Evolutionary conservation across 331 rosid genomes (phyloP).

Genomic region (Malus hybrid): DNA sequence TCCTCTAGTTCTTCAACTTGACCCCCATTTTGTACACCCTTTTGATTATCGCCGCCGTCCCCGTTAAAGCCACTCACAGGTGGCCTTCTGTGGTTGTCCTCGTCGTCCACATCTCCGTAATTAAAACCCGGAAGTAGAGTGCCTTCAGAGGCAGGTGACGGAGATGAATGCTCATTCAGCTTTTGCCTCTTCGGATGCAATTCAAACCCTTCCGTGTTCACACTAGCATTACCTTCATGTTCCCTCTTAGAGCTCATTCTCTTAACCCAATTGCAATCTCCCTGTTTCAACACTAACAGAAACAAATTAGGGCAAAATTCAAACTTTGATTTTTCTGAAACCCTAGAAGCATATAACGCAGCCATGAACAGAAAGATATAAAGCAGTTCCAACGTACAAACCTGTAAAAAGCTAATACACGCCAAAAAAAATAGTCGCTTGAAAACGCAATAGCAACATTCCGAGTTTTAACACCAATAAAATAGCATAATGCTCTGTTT

Average conservation of each 20-base stretch:
- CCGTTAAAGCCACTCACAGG: conserved; percentile 3
- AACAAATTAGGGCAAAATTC: background rate
- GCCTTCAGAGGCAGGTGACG: conserved; percentile 17
- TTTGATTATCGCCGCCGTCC: conserved; percentile 11
- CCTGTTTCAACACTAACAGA: background rate
- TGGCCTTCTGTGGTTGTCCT: conserved; percentile 22
- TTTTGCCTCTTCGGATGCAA: conserved; percentile 27
- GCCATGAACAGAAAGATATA: background rate
- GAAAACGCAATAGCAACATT: background rate
- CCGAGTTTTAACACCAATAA: background rate
- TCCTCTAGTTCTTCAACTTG: conserved; percentile 34
- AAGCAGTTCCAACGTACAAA: background rate
- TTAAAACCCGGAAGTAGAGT: conserved; percentile 63
- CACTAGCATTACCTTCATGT: background rate
- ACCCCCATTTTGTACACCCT: conserved; percentile 34
- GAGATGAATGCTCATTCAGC: background rate
- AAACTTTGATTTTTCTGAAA: background rate
- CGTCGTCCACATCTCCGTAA: conserved; percentile 90
- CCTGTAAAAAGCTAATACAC: background rate
- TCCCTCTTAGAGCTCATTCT: conserved; percentile 31
- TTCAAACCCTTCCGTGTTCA: conserved; percentile 8
- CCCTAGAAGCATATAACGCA: conserved; percentile 1
- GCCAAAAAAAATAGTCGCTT: background rate
- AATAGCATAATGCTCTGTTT: background rate
- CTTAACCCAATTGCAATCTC: background rate